phyloP scores from a whole-genome alignment of 345 rosid species.

The Eucalyptus sp. region DNA sequence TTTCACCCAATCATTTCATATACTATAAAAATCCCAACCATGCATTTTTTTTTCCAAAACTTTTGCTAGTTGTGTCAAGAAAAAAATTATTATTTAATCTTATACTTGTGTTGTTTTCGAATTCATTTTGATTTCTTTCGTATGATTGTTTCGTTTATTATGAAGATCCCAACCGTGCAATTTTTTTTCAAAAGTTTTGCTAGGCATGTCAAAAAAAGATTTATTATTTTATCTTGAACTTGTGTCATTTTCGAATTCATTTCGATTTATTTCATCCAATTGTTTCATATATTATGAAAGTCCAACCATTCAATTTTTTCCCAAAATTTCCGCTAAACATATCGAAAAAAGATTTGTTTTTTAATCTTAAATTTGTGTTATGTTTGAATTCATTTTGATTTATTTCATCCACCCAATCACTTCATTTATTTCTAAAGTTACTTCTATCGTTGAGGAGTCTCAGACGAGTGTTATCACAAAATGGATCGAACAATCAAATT shows the following conservation, averaged over 20 bases:
- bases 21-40: neutral
- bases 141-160: neutral
- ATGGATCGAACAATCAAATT: accelerated
- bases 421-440: neutral
- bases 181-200: too few species aligned
- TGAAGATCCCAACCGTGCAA: too few species aligned
- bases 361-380: neutral
- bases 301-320: neutral
- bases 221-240: too few species aligned
- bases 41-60: neutral
- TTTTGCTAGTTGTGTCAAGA: neutral
- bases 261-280: too few species aligned
- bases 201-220: too few species aligned
- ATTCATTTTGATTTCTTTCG: neutral
- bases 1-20: too few species aligned
- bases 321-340: neutral
- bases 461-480: accelerated
- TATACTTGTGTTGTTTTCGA: neutral
- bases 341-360: neutral
- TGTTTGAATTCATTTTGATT: neutral
- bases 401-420: too few species aligned
- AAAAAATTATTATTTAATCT: neutral
- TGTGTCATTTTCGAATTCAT: too few species aligned
- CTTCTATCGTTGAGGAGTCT: too few species aligned
- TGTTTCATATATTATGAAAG: too few species aligned